Base-by-base conservation (phyloP, 2,329 filamentous ascomycete species). In the Triangularia setosa region DNA sequence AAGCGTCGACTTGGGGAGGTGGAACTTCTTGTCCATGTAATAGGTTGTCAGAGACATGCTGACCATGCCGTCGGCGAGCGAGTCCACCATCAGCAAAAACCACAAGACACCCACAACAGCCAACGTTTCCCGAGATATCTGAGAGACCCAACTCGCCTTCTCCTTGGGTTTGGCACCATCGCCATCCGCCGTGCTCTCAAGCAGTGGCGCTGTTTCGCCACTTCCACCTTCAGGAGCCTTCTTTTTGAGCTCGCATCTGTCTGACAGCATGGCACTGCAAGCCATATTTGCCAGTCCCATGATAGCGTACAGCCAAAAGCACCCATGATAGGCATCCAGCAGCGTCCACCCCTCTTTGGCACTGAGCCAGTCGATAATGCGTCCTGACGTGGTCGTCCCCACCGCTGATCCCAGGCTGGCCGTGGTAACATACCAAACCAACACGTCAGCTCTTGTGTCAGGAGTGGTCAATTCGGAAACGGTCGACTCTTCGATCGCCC, bases 61-160 rank as follows among this genome's bases (percentile, higher is more conserved):
- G n/a, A 83, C 81, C 84, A 90, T 89, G 24, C 87, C 87, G 69
- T 89, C 87, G 14, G 87, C 85, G 9, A 89, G 78, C 1, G 85
- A 87, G 74, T 90, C 88, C 24, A 90, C 78, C 23, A 83, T 81
- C 9, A 90, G 79, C 7, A 90, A 80, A 64, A 88, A 82, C 85
- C 87, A 90, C 3, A 90, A 77, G 59, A 85, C 84, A 73, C 84
- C 84, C 82, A 90, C 87, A 70, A 86, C 80, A 1, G 78, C 79
- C 12, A 83, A 79, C 0, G 87, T 88, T 14, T 82, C 75, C 1
- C 75, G 73, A 0, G 87, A 89, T 60, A 90, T 88, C 65, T 85
- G 79, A 1, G 82, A 75, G 44, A 86, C 77, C 59, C 74, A 79
- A 68, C 74, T 75, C 9, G 69, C 71, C 69, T 73, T 76, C 9